Percentiles rank a stretch among this genome's conserved stretches.
Conservation (phyloP, 169 alveolate species). For the Amoebophrya sp. region DNA sequence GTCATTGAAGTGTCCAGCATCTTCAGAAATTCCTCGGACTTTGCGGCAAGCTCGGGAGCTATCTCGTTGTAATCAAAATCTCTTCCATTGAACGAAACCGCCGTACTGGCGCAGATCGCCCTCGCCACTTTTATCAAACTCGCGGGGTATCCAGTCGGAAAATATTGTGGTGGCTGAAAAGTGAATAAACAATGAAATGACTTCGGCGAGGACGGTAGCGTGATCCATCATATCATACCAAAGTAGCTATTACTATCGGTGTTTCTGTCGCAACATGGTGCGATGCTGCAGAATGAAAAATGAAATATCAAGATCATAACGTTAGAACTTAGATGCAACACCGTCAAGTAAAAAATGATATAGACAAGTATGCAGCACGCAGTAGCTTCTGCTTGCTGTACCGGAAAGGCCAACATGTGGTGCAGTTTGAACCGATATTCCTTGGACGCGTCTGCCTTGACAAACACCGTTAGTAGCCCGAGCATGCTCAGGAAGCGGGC, state of each 20-base stretch:
- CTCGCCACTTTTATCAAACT: neutral
- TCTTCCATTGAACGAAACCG: neutral
- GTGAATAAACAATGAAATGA: no score
- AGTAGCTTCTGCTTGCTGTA: no score
- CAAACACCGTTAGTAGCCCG: neutral
- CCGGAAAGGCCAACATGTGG: neutral
- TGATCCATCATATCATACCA: no score
- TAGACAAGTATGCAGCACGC: no score
- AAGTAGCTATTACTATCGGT: no score
- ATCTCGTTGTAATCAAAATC: conserved; percentile 4
- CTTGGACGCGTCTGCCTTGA: neutral
- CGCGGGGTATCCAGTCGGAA: neutral
- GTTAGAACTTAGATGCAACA: no score
- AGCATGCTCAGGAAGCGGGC: neutral
- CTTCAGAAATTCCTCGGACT: neutral
- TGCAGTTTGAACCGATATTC: neutral
- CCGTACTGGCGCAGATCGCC: neutral
- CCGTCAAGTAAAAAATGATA: no score
- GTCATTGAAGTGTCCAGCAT: neutral
- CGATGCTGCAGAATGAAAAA: no score
- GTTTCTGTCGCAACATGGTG: no score
- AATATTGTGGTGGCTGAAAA: neutral
- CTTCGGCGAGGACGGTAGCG: no score
- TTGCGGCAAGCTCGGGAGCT: neutral
- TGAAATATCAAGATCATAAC: no score